Percentiles rank a stretch among this genome's conserved stretches.
These are phyloP conservation scores for Leptographium procerum DNA, from an alignment of 2,329 filamentous ascomycete genomes.

Conservation along the genomic window DNA sequence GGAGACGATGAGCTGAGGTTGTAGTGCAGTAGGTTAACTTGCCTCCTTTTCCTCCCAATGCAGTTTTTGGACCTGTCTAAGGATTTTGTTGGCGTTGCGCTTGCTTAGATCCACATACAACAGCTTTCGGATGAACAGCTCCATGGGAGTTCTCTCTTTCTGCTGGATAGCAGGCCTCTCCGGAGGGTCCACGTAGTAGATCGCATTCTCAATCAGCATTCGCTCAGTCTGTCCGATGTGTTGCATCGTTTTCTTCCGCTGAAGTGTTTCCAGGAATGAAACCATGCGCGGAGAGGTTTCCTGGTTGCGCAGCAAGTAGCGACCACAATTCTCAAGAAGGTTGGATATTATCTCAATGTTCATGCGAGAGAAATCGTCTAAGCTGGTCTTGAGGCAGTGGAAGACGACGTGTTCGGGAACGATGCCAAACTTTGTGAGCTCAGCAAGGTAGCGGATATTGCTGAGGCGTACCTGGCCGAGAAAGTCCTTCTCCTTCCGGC, in stretches of 20 bases:
- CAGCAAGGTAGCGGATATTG: slow-evolving; percentile 95
- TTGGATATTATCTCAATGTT: slow-evolving; percentile 99
- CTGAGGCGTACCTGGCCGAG: slow-evolving; percentile 84
- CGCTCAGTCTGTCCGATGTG: slow-evolving; percentile 92
- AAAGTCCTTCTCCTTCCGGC: slow-evolving; percentile 96
- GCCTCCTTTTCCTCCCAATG: slow-evolving; percentile 94
- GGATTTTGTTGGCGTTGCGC: slow-evolving; percentile 82
- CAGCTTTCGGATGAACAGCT: slow-evolving; percentile 84
- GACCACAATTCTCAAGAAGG: slow-evolving; percentile 88
- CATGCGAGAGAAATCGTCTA: slow-evolving; percentile 97
- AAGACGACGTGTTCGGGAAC: slow-evolving; percentile 98
- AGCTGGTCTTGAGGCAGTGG: slow-evolving; percentile 91
- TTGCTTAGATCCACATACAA: slow-evolving; percentile 91
- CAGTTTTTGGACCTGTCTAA: slow-evolving; percentile 87
- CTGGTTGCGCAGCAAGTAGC: slow-evolving; percentile 83
- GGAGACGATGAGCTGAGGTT: not conserved
- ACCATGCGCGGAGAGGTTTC: slow-evolving; percentile 89
- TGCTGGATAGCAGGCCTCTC: slow-evolving; percentile 89
- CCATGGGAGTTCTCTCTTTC: slow-evolving; percentile 88
- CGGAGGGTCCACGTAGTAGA: slow-evolving; percentile 96
- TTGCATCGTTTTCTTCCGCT: slow-evolving; percentile 91
- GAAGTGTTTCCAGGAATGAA: slow-evolving; percentile 86
- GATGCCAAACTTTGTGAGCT: slow-evolving; percentile 94
- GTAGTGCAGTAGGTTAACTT: slow-evolving; percentile 10
- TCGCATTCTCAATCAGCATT: slow-evolving; percentile 96